Percentiles rank a stretch among this genome's conserved stretches.
Evolutionary conservation across 2,329 filamentous ascomycete species (phyloP).

Genomic region (Trichoderma oligosporum): DNA sequence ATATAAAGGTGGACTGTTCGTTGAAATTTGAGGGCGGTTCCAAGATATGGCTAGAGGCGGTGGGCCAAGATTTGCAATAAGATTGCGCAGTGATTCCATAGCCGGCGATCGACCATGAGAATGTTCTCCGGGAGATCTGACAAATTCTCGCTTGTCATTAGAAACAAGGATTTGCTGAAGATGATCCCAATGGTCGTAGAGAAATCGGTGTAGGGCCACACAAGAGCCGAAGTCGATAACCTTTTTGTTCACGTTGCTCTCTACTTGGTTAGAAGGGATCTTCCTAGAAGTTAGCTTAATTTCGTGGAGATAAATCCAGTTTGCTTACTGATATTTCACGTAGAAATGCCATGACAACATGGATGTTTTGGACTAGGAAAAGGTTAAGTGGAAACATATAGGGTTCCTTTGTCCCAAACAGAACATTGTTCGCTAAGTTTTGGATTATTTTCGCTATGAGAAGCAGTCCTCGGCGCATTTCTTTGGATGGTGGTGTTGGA

Average conservation of each 20-base stretch:
- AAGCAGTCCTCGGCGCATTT: conserved; percentile 64
- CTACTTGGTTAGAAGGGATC: conserved; percentile 48
- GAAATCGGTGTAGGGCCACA: conserved; percentile 63
- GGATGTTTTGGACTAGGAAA: conserved; percentile 65
- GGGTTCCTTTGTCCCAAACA: conserved; percentile 68
- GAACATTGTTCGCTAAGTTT: conserved; percentile 67
- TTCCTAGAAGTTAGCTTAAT: conserved; percentile 20
- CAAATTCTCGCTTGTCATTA: conserved; percentile 54
- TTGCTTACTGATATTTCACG: conserved; percentile 61
- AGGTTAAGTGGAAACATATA: conserved; percentile 70
- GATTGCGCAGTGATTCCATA: conserved; percentile 56
- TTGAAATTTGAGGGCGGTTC: conserved; percentile 63
- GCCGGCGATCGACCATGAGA: conserved; percentile 51
- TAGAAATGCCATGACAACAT: conserved; percentile 62
- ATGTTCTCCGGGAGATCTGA: conserved; percentile 53
- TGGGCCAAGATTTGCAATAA: conserved; percentile 64
- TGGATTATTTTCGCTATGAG: conserved; percentile 70
- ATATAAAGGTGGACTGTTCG: conserved; percentile 60
- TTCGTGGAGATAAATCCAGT: background rate
- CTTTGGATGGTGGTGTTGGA: conserved; percentile 57
- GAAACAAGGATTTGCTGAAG: conserved; percentile 61
- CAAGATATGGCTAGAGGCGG: conserved; percentile 66
- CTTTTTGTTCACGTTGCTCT: conserved; percentile 42
- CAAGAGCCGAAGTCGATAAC: conserved; percentile 69
- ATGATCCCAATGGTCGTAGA: conserved; percentile 70